Evolutionary conservation across 352 stramenopile genomes (phyloP), one percentile per base, ranked within the genome.

Genomic region (Paralagenidium karlingii): DNA sequence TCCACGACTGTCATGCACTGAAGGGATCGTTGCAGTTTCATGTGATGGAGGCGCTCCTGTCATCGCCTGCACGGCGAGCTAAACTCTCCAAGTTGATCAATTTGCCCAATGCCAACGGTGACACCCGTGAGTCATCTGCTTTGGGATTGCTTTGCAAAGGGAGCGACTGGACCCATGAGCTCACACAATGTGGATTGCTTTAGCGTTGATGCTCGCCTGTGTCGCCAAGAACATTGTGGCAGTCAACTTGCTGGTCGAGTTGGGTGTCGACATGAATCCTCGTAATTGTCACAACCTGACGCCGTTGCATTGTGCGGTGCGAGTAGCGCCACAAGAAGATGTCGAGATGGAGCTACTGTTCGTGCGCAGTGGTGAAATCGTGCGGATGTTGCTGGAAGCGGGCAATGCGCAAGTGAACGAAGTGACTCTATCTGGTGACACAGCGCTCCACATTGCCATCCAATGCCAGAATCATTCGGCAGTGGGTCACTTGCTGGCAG

Each of bases 151-250:
- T 36, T 36, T 7, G 16, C 22, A 36, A 7, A 3, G 7, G 30
- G 16, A 36, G 15, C 13, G 15, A 33, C n/a, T 32, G 11, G 36
- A 26, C 8, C 25, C 39, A 12, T 26, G 22, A 36, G 3, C 30
- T 36, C 30, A 36, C 30, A 7, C 7, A 36, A 7, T 8, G 19
- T n/a, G n/a, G n/a, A n/a, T n/a, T 40, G 25, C 0, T 40, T 3
- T 38, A 91, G 78, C 78, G 21, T 51, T 91, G 10, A 91, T 91
- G 78, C 83, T 91, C 62, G 78, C 78, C 18, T 83, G 78, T 19
- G 77, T 86, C 24, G 68, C 68, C 10, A 91, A 91, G 54, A 80
- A 82, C 36, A 57, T 62, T 6, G 50, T 34, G 4, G 73, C 63
- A 3, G 75, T 61, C 33, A 44, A 58, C n/a, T 27, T 67, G 8